Conservation (phyloP, 2,329 filamentous ascomycete genomes). For the Aureobasidium zeae region DNA sequence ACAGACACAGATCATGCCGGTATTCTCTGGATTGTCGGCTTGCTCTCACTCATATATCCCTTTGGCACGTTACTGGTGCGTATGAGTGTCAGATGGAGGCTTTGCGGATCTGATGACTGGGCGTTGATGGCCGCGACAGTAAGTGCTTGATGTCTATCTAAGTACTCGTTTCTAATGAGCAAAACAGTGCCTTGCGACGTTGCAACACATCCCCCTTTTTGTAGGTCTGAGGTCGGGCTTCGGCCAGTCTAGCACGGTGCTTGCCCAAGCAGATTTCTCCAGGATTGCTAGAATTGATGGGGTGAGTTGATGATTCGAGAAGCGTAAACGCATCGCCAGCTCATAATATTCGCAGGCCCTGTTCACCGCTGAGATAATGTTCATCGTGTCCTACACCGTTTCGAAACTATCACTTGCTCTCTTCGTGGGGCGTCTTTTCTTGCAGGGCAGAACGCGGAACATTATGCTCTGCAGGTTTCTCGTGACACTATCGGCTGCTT, state of each 20-base stretch:
- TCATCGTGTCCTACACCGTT: conserved; percentile 1
- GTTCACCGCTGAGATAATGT: not conserved
- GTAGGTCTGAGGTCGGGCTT: conserved; percentile 7
- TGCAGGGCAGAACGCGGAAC: not conserved
- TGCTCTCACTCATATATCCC: conserved; percentile 12
- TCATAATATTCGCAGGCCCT: not conserved
- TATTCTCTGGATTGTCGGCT: conserved; percentile 10
- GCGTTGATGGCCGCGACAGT: conserved; percentile 11
- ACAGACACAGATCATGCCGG: conserved; percentile 16
- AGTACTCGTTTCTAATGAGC: not conserved
- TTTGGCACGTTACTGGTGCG: conserved; percentile 8
- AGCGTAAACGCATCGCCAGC: not conserved
- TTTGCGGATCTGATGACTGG: conserved; percentile 14
- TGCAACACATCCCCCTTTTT: conserved; percentile 12
- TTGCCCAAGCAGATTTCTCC: not conserved
- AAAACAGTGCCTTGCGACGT: not conserved
- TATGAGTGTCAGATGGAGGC: conserved; percentile 2
- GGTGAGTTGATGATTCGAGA: not conserved
- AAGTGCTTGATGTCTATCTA: not conserved
- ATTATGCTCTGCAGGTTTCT: conserved; percentile 2
- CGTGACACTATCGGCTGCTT: not conserved
- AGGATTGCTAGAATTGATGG: not conserved
- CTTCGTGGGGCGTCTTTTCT: conserved; percentile 16
- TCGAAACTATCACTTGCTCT: conserved; percentile 16
- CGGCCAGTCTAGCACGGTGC: conserved; percentile 1